A percentile compares a stretch with the other conserved stretches of the same genome.
Evolutionary conservation across 495 filamentous ascomycete species (phyloP).

Genomic region (Annulohypoxylon maeteangense): DNA sequence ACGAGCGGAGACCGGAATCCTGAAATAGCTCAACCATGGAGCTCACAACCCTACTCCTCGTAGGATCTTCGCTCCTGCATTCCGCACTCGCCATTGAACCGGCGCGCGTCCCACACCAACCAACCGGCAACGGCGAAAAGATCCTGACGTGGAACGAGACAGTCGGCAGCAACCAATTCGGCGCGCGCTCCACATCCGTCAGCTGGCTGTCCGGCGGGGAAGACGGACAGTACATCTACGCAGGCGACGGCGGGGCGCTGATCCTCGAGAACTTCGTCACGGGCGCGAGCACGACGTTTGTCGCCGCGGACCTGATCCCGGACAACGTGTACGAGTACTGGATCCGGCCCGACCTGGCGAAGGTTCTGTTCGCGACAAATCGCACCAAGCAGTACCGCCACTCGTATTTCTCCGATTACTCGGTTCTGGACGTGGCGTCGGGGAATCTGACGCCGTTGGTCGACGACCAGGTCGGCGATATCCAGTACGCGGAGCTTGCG

Average conservation of each 20-base stretch:
- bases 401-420: conserved; percentile 68
- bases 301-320: conserved; percentile 53
- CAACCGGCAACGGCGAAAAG: conserved; percentile 51
- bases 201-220: conserved; percentile 57
- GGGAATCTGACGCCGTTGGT: conserved; percentile 58
- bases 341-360: conserved; percentile 53
- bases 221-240: conserved; percentile 62
- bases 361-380: conserved; percentile 64
- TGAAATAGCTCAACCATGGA: conserved; percentile 33
- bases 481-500: conserved; percentile 66
- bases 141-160: conserved; percentile 59
- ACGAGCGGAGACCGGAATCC: neutral
- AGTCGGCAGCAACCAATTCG: conserved; percentile 47
- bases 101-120: conserved; percentile 51
- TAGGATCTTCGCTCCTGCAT: conserved; percentile 25
- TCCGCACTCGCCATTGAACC: conserved; percentile 50
- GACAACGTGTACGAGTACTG: conserved; percentile 46
- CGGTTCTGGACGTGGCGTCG: conserved; percentile 60
- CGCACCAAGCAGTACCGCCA: conserved; percentile 67
- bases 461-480: conserved; percentile 60
- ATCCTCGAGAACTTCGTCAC: conserved; percentile 62
- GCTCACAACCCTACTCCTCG: conserved; percentile 22
- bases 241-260: conserved; percentile 53
- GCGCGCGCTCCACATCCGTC: conserved; percentile 50
- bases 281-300: conserved; percentile 58